Base-by-base conservation (phyloP, 352 stramenopile species). In the Pythium myriotylum region DNA sequence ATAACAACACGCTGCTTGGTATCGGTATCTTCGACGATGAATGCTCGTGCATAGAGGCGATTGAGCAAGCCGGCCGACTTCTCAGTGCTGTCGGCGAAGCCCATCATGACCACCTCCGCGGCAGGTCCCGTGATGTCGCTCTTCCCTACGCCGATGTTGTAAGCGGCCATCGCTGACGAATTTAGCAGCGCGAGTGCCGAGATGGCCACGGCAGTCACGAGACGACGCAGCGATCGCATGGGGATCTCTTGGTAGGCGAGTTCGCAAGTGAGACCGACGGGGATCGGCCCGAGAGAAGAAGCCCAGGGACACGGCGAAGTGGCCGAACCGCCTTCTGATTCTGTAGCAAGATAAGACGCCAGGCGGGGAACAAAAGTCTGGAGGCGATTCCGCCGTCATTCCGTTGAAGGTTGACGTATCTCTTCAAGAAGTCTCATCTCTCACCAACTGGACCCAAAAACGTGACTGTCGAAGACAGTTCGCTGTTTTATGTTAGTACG, bases 31-130 rank as follows among this genome's bases (percentile, higher is more conserved):
- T 81, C 37, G 35, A 93, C 55, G 6, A 89, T 68, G 61, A 87
- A 92, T 6, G 84, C 82, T 40, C 84, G 73, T n/a, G 82, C 76
- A 40, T 82, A 84, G 0, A 89, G 29, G 29, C 29, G 29, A 10
- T 71, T 87, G 60, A 91, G 77, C 22, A 94, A 71, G 7, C 84
- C 84, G 17, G 65, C 68, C 1, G 65, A 58, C 29, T 61, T 78
- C 63, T 94, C 63, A 32, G 42, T 60, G 19, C 61, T 59, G 56
- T 82, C 68, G 33, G 79, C 81, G 46, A 80, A 92, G 12, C 84
- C 84, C 70, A 84, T 79, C 74, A 91, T 85, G 46, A 84, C 62
- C n/a, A 89, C 70, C 29, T 88, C 76, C 12, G 72, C 78, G 7
- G 71, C 73, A 0, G 80, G 80, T 0, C 79, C 80, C 0, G 82